phyloP scores from a whole-genome alignment of 768 basidiomycete genomes.

The Calocybe gangraenosa region DNA sequence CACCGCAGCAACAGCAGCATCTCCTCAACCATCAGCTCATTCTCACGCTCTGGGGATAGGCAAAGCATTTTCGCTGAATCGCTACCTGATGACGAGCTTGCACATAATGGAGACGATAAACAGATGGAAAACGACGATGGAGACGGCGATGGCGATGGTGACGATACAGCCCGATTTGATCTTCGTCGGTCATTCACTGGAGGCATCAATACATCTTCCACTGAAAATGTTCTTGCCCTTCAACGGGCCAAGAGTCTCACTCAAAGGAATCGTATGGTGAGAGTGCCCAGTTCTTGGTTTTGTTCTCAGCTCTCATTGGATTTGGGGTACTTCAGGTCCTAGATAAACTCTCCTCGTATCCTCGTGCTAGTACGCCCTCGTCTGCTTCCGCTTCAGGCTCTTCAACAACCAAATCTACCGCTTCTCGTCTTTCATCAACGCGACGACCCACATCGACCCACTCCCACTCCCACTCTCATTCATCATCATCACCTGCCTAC shows the following conservation, averaged over 20 bases:
- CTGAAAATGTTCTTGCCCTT: conserved; percentile 54
- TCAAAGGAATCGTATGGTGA: conserved; percentile 69
- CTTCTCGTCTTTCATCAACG: conserved; percentile 28
- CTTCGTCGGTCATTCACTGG: conserved; percentile 12
- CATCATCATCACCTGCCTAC: conserved; percentile 16
- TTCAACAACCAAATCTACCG: conserved; percentile 21
- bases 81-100: conserved; percentile 1
- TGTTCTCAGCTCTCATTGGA: conserved; percentile 12
- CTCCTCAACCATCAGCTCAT: conserved; percentile 10
- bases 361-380: conserved; percentile 54
- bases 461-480: conserved; percentile 11
- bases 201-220: conserved; percentile 25
- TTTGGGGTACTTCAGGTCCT: conserved; percentile 42
- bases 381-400: conserved; percentile 27
- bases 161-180: conserved; percentile 44
- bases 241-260: conserved; percentile 68
- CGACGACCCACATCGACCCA: conserved; percentile 27
- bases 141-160: conserved; percentile 55
- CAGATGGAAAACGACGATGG: neutral
- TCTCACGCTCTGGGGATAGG: conserved; percentile 1
- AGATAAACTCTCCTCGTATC: conserved; percentile 61
- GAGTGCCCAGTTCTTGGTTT: conserved; percentile 23
- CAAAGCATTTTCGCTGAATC: conserved; percentile 51
- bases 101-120: neutral
- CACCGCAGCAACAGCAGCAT: conserved; percentile 14